phyloP scores from a whole-genome alignment of 2,329 filamentous ascomycete genomes.

The Xylariaceae sp. region DNA sequence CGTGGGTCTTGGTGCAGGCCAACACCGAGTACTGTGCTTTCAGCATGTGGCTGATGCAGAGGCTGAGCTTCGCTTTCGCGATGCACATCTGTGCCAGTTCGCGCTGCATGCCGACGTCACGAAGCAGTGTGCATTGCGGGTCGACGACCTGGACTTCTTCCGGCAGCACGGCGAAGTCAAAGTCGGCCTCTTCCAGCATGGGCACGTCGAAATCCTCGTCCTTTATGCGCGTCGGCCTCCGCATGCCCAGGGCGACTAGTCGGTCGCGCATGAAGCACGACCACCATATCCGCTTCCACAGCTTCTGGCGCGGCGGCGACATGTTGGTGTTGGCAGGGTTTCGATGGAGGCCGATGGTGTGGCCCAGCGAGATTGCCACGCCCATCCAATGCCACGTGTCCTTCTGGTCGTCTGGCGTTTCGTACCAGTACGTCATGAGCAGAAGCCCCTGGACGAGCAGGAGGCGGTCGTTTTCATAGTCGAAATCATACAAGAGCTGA shows the following conservation, averaged over 20 bases:
- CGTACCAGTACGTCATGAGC: conserved; percentile 96
- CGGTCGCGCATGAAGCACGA: conserved; percentile 94
- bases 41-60: conserved; percentile 84
- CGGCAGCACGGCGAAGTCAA: conserved; percentile 67
- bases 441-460: conserved; percentile 82
- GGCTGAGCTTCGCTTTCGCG: conserved; percentile 81
- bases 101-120: conserved; percentile 66
- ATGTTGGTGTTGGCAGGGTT: conserved; percentile 74
- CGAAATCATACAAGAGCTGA: conserved; percentile 85
- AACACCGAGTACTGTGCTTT: conserved; percentile 89
- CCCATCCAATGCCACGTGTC: conserved; percentile 99
- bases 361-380: conserved; percentile 84
- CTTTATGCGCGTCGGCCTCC: conserved; percentile 86
- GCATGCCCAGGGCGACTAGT: conserved; percentile 87
- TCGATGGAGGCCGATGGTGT: conserved; percentile 88
- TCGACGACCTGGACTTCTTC: conserved; percentile 64
- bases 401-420: conserved; percentile 93
- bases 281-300: conserved; percentile 98
- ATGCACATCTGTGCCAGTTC: conserved; percentile 85
- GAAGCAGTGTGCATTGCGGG: conserved; percentile 62
- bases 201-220: conserved; percentile 90
- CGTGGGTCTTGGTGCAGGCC: conserved; percentile 74
- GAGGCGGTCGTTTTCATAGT: conserved; percentile 87
- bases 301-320: conserved; percentile 64
- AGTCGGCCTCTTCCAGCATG: conserved; percentile 79